Base-by-base conservation (phyloP, 371 early-diverging fungal species). In the Mortierella sp. region DNA sequence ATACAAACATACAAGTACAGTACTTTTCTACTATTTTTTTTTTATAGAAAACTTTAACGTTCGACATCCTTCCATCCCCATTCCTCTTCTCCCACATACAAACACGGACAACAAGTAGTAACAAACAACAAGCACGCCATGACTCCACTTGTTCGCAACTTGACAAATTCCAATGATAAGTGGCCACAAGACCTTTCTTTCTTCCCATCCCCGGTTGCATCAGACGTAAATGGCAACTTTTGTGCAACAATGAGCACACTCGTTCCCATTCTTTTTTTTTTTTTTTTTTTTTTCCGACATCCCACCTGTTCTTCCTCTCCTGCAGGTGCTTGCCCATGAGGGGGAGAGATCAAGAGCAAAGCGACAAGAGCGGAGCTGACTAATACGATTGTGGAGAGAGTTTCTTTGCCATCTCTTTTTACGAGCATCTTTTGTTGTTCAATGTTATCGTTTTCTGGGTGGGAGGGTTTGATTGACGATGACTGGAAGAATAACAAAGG, bases 181-280 rank as follows among this genome's bases (percentile, higher is more conserved):
- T 16, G 16, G 21, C 7, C 19, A 68, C 21, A 68, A 68, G 24
- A 68, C 44, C 24, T 11, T 3, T 34, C 38, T 21, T 19, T 8
- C 44, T 68, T 38, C 10, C 44, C 3, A 4, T 10, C 8, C 42
- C 2, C 19, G 8, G 63, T 34, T 6, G 38, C 19, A 68, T 10
- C 38, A 42, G 44, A 68, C 65, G 38, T 24, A 68, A 38, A 68
- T 68, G 68, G n/a, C 24, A 42, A 38, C 65, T 68, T 68, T 68
- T 68, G 68, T 68, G 42, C 68, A 68, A 68, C 42, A 68, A 24
- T 42, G 42, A 42, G 26, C 31, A 16, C 34, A 19, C 34, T 63
- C 38, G n/a, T 57, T 26, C 26, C 26, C 57, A 3, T 16, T 31
- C 14, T 31, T 19, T 5, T 19, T 31, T 28, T 28, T 31, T 31